phyloP scores from a whole-genome alignment of 2,329 filamentous ascomycete species.

The Septoria linicola region DNA sequence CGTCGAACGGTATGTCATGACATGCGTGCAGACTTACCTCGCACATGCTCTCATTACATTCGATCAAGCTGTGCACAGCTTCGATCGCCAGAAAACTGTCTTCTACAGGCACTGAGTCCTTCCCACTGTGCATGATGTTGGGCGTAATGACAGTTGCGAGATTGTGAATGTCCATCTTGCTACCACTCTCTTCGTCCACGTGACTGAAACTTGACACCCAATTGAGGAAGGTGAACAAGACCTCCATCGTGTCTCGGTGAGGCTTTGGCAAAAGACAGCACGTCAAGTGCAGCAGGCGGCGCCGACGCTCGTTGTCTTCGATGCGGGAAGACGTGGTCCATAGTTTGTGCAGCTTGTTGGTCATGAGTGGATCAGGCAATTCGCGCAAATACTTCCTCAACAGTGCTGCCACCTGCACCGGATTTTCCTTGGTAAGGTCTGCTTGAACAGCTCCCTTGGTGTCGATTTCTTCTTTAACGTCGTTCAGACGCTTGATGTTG shows the following conservation, averaged over 20 bases:
- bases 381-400: slow-evolving; percentile 94
- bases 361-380: slow-evolving; percentile 90
- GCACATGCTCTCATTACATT: slow-evolving; percentile 94
- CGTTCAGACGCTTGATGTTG: slow-evolving; percentile 90
- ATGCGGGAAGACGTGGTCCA: slow-evolving; percentile 90
- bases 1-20: neutral
- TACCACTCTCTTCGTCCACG: slow-evolving; percentile 92
- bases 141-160: slow-evolving; percentile 95
- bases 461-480: slow-evolving; percentile 83
- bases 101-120: slow-evolving; percentile 50
- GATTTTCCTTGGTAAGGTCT: slow-evolving; percentile 82
- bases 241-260: slow-evolving; percentile 90
- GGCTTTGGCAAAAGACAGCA: slow-evolving; percentile 91
- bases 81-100: slow-evolving; percentile 93
- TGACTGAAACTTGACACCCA: slow-evolving; percentile 98
- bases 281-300: slow-evolving; percentile 81
- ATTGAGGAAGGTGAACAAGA: slow-evolving; percentile 92
- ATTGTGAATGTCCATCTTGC: slow-evolving; percentile 99
- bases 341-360: slow-evolving; percentile 87
- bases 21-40: slow-evolving; percentile 64
- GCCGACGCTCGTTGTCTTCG: slow-evolving; percentile 73
- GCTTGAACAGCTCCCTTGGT: slow-evolving; percentile 79
- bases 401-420: slow-evolving; percentile 89
- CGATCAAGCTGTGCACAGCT: slow-evolving; percentile 86
- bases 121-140: slow-evolving; percentile 69